A percentile compares a stretch with the other conserved stretches of the same genome.
These are phyloP conservation scores for Cercophora samala DNA, from an alignment of 495 filamentous ascomycete genomes.

Conservation along the genomic window DNA sequence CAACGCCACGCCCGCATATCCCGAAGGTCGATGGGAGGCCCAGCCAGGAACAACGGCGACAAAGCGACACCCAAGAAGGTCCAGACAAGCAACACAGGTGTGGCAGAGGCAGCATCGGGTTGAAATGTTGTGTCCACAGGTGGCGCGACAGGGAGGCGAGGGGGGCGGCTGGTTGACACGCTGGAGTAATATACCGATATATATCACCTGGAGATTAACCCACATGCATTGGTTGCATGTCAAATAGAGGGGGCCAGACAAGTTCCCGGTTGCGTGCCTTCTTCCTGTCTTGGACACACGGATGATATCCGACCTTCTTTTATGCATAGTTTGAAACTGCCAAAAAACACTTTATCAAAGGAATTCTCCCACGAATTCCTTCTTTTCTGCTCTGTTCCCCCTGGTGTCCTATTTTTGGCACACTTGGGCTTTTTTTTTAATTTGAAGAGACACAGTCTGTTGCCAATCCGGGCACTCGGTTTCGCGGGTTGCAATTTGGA, in stretches of 20 bases:
- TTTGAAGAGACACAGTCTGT: background rate
- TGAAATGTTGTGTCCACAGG: background rate
- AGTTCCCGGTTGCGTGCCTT: background rate
- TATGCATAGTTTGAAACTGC: background rate
- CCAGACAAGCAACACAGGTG: background rate
- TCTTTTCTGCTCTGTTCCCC: background rate
- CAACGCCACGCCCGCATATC: conserved; percentile 1
- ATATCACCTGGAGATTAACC: background rate
- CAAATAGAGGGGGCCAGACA: background rate
- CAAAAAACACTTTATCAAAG: background rate
- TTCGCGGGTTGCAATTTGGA: conserved; percentile 35
- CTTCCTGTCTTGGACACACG: background rate
- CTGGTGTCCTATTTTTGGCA: conserved; percentile 24
- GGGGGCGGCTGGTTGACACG: background rate
- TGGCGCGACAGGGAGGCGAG: background rate
- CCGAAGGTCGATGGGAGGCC: background rate
- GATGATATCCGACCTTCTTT: background rate
- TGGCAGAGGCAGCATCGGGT: background rate
- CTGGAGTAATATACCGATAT: conserved; percentile 4
- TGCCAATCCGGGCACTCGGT: conserved; percentile 40
- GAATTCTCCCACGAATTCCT: background rate
- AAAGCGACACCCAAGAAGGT: background rate
- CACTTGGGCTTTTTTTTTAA: background rate
- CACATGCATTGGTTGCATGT: background rate
- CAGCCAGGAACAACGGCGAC: conserved; percentile 1